Conservation (phyloP, 495 filamentous ascomycete species). For the Venustampulla echinocandica region DNA sequence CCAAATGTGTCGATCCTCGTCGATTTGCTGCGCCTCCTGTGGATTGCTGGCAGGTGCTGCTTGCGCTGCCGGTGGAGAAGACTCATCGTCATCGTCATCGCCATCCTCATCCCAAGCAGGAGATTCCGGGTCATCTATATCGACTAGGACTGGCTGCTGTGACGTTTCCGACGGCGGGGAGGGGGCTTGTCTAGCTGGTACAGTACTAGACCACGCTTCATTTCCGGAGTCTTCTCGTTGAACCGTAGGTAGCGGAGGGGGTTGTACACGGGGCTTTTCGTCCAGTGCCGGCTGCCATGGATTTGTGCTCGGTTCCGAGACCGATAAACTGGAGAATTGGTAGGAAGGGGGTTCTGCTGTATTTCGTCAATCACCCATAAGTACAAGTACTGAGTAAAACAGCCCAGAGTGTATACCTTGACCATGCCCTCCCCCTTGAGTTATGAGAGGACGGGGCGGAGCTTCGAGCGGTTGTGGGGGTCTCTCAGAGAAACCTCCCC, state of each 20-base stretch:
- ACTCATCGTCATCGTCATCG: conserved; percentile 29
- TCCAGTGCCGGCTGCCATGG: conserved; percentile 40
- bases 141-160: conserved; percentile 27
- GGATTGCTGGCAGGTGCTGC: conserved; percentile 17
- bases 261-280: conserved; percentile 15
- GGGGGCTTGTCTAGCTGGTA: conserved; percentile 9
- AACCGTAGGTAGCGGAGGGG: conserved; percentile 4
- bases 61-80: conserved; percentile 14
- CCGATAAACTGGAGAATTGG: conserved; percentile 30
- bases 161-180: conserved; percentile 4
- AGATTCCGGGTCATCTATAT: conserved; percentile 27
- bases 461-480: conserved; percentile 9
- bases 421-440: conserved; percentile 8
- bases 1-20: conserved; percentile 36
- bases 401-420: too few relatives aligned
- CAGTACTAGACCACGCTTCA: conserved; percentile 6
- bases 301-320: conserved; percentile 37
- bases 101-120: conserved; percentile 32
- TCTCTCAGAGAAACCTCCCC: conserved; percentile 12
- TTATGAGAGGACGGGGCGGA: conserved; percentile 20
- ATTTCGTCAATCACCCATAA: too few relatives aligned
- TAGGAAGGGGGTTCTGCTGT: conserved; percentile 21
- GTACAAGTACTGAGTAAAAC: too few relatives aligned
- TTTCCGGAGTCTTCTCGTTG: conserved; percentile 10
- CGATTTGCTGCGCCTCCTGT: conserved; percentile 21